phyloP scores from a whole-genome alignment of 352 stramenopile species.

The Pythium diclinum region DNA sequence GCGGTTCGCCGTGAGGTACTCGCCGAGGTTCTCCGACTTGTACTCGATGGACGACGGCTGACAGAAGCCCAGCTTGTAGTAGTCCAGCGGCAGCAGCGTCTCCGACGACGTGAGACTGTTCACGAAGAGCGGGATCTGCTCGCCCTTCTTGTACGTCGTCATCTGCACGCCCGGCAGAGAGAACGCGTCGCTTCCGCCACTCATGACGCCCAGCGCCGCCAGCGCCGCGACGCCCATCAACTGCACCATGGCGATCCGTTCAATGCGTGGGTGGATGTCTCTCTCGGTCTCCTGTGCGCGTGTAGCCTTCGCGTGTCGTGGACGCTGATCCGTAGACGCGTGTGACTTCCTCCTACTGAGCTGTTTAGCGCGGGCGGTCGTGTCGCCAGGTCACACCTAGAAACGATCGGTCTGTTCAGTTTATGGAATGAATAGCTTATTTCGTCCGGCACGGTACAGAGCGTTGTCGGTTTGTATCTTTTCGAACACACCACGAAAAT shows the following conservation, averaged over 20 bases:
- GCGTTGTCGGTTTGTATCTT: no score
- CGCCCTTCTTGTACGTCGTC: conserved; percentile 84
- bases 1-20: conserved; percentile 98
- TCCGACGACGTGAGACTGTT: conserved; percentile 94
- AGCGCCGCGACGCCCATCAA: conserved; percentile 25
- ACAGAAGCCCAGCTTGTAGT: conserved; percentile 98
- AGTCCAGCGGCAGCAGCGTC: conserved; percentile 96
- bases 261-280: neutral
- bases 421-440: conserved; percentile 3
- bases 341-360: neutral
- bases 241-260: conserved; percentile 16
- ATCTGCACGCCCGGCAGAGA: conserved; percentile 86
- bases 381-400: neutral
- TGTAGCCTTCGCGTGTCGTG: neutral
- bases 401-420: neutral
- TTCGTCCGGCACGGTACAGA: neutral
- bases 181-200: conserved; percentile 37
- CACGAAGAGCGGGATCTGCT: conserved; percentile 89
- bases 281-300: neutral
- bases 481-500: no score
- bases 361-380: neutral
- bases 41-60: conserved; percentile 91
- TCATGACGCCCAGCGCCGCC: conserved; percentile 24
- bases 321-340: neutral
- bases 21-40: conserved; percentile 98